A percentile compares a stretch with the other conserved stretches of the same genome.
phyloP scores from a whole-genome alignment of 1,284 basidiomycete genomes.

The Thecaphora thlaspeos region DNA sequence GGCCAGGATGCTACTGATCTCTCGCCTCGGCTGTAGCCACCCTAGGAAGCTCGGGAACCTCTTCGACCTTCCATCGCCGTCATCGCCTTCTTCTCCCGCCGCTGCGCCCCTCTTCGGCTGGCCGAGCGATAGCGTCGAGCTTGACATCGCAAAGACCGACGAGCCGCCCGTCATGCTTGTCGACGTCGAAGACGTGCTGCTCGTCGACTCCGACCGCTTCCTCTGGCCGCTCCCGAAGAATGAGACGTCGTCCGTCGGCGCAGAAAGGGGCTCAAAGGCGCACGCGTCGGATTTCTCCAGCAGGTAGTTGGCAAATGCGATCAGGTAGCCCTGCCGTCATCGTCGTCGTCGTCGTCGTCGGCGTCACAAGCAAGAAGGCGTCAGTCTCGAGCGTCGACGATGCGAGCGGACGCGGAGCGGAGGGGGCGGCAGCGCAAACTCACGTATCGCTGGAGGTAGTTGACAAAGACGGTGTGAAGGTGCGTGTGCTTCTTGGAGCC shows the following conservation, averaged over 20 bases:
- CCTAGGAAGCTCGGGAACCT: conserved; percentile 49
- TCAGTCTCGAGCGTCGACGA: too few relatives aligned
- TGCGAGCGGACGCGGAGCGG: background rate
- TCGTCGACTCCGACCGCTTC: conserved; percentile 15
- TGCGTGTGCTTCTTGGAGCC: conserved; percentile 44
- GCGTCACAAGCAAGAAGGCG: too few relatives aligned
- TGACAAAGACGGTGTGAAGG: conserved; percentile 42
- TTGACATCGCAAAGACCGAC: background rate
- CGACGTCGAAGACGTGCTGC: conserved; percentile 16
- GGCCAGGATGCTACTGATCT: conserved; percentile 47
- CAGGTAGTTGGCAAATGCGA: conserved; percentile 93
- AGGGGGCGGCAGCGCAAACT: background rate
- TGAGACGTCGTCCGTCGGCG: conserved; percentile 1
- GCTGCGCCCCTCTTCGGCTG: too few relatives aligned
- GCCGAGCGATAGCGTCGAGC: background rate
- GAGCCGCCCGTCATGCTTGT: conserved; percentile 9
- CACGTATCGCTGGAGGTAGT: conserved; percentile 64
- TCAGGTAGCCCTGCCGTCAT: conserved; percentile 66
- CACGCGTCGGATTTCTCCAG: conserved; percentile 67
- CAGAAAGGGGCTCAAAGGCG: conserved; percentile 18
- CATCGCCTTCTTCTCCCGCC: conserved; percentile 2
- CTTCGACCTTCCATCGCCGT: conserved; percentile 5
- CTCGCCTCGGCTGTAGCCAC: conserved; percentile 51
- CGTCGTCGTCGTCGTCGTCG: too few relatives aligned
- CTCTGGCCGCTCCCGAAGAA: background rate